These are phyloP conservation scores for Coemansia reversa DNA, from an alignment of 192 early-diverging fungal genomes.

Conservation along the genomic window DNA sequence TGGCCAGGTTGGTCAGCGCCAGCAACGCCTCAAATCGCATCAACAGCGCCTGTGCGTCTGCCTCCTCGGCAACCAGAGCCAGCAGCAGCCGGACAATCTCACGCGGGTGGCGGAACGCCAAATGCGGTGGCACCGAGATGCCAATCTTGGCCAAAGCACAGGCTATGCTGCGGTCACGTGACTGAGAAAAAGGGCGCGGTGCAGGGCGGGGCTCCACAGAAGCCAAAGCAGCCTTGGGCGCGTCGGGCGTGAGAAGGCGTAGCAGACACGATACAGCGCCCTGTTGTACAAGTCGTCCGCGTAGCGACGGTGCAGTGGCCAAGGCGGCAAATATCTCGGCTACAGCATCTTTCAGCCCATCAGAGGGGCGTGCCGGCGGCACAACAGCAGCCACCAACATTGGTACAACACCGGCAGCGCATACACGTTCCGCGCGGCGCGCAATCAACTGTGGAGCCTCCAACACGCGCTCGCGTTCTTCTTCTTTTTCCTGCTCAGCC, in stretches of 20 bases:
- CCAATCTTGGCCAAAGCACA: slow-evolving; percentile 92
- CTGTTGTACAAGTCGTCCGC: slow-evolving; percentile 80
- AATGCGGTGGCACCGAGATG: slow-evolving; percentile 83
- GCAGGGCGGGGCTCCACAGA: slow-evolving; percentile 10
- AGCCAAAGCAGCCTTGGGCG: slow-evolving; percentile 17
- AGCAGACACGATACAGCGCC: slow-evolving; percentile 70
- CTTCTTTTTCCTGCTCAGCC: slow-evolving; percentile 4
- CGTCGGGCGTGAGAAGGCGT: slow-evolving; percentile 21
- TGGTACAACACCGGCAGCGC: slow-evolving; percentile 54
- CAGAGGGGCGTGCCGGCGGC: slow-evolving; percentile 55
- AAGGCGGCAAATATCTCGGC: slow-evolving; percentile 70
- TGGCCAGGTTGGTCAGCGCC: slow-evolving; percentile 90
- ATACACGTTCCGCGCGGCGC: slow-evolving; percentile 56
- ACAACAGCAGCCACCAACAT: slow-evolving; percentile 42
- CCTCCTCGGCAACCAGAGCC: slow-evolving; percentile 29
- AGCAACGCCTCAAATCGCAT: slow-evolving; percentile 87
- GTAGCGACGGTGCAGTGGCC: slow-evolving; percentile 64
- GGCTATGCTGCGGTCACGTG: slow-evolving; percentile 55
- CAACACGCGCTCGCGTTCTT: slow-evolving; percentile 13
- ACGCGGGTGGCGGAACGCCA: slow-evolving; percentile 76
- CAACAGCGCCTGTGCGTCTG: slow-evolving; percentile 57
- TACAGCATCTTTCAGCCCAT: slow-evolving; percentile 61
- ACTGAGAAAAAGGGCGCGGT: slow-evolving; percentile 42
- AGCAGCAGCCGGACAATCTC: slow-evolving; percentile 74
- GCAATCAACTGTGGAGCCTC: slow-evolving; percentile 27